Percentiles rank a stretch among this genome's conserved stretches.
These are phyloP conservation scores for Apium graveolens DNA, from an alignment of 129 eudicot genomes.

Conservation along the genomic window DNA sequence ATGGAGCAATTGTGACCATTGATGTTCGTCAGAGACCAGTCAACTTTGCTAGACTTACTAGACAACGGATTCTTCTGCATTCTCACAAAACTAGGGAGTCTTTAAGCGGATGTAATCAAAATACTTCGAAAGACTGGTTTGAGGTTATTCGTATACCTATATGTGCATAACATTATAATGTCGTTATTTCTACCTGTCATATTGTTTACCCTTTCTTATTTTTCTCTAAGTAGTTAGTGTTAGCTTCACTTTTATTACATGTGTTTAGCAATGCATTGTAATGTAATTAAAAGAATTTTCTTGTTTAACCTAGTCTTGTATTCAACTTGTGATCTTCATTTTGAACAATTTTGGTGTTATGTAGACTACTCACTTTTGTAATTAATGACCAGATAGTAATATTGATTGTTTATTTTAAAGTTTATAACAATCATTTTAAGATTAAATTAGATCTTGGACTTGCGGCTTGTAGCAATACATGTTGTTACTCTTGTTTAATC, in stretches of 20 bases:
- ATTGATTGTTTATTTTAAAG: neutral
- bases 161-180: neutral
- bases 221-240: neutral
- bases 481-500: neutral
- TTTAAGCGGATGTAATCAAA: conserved; percentile 27
- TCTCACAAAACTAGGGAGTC: conserved; percentile 19
- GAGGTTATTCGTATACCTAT: conserved; percentile 26
- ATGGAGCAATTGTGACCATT: conserved; percentile 67
- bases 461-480: neutral
- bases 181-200: neutral
- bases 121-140: conserved; percentile 30
- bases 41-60: conserved; percentile 30
- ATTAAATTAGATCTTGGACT: neutral
- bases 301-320: neutral
- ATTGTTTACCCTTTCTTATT: neutral
- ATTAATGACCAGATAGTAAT: neutral
- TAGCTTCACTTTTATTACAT: neutral
- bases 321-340: neutral
- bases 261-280: neutral
- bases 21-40: conserved; percentile 68
- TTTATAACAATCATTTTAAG: neutral
- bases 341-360: neutral
- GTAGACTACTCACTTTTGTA: neutral
- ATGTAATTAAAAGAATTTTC: neutral
- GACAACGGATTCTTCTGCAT: conserved; percentile 35